Percentiles rank a stretch among this genome's conserved stretches.
Conservation (phyloP, 768 basidiomycete species). For the Mycena floridula region DNA sequence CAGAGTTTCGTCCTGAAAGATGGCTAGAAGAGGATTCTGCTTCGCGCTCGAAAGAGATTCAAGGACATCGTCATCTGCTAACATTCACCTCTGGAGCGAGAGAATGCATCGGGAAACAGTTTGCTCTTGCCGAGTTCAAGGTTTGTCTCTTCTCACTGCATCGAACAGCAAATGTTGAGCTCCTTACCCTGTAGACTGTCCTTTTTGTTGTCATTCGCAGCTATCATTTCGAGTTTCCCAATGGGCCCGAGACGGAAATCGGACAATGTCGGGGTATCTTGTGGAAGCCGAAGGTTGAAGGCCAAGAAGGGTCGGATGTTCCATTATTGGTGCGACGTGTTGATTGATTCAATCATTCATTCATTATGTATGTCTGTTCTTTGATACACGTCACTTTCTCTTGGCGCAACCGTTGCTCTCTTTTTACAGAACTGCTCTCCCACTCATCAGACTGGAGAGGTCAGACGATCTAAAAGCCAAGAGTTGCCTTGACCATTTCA, state of each 20-base stretch:
- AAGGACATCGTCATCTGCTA: slow-evolving; percentile 44
- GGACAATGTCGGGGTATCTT: slow-evolving; percentile 6
- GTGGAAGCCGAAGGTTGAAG: slow-evolving; percentile 12
- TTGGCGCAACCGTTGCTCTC: too few relatives aligned
- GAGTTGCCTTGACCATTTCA: too few relatives aligned
- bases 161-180: neutral
- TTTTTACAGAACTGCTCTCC: too few relatives aligned
- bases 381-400: too few relatives aligned
- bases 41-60: slow-evolving; percentile 30
- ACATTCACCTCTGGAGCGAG: slow-evolving; percentile 49
- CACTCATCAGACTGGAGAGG: too few relatives aligned
- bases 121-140: slow-evolving; percentile 35
- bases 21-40: too few relatives aligned
- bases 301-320: slow-evolving; percentile 11
- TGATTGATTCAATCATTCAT: too few relatives aligned
- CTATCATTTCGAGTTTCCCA: slow-evolving; percentile 32
- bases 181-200: too few relatives aligned
- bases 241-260: slow-evolving; percentile 29
- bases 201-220: slow-evolving; percentile 38
- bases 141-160: slow-evolving; percentile 8
- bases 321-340: slow-evolving; percentile 14
- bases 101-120: slow-evolving; percentile 41
- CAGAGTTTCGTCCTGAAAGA: slow-evolving; percentile 55
- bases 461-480: too few relatives aligned
- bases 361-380: too few relatives aligned